phyloP scores from a whole-genome alignment of 2,329 filamentous ascomycete genomes.

The Teratosphaeria pseudoeucalypti region DNA sequence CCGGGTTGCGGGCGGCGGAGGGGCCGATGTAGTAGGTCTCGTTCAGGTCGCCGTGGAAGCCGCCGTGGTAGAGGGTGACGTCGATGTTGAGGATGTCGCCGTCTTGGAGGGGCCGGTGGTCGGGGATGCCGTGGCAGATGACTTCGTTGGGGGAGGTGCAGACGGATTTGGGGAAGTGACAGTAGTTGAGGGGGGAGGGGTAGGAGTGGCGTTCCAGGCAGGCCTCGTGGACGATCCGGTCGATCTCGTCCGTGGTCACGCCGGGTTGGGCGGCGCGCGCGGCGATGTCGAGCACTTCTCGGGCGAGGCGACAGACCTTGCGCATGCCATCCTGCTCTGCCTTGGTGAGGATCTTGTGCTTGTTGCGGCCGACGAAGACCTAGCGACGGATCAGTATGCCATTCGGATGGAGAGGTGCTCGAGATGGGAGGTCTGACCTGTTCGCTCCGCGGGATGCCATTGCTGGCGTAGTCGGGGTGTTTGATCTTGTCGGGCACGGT shows the following conservation, averaged over 20 bases:
- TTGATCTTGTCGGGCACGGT: slow-evolving; percentile 69
- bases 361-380: slow-evolving; percentile 56
- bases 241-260: slow-evolving; percentile 89
- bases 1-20: slow-evolving; percentile 70
- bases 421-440: slow-evolving; percentile 44
- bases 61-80: slow-evolving; percentile 84
- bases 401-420: not conserved
- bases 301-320: slow-evolving; percentile 74
- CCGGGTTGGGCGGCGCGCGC: slow-evolving; percentile 77
- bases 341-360: slow-evolving; percentile 71
- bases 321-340: slow-evolving; percentile 81
- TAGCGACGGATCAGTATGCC: not conserved
- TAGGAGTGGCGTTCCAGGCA: slow-evolving; percentile 89
- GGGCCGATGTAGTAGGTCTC: slow-evolving; percentile 98
- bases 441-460: slow-evolving; percentile 63
- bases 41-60: slow-evolving; percentile 93
- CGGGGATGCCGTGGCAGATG: slow-evolving; percentile 97
- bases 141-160: slow-evolving; percentile 96
- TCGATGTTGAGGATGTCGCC: slow-evolving; percentile 98
- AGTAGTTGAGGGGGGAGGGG: slow-evolving; percentile 89
- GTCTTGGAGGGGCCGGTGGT: slow-evolving; percentile 74
- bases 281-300: slow-evolving; percentile 88
- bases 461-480: slow-evolving; percentile 76
- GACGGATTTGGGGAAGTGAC: slow-evolving; percentile 93
- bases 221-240: slow-evolving; percentile 89